Percentiles rank a stretch among this genome's conserved stretches.
These are phyloP conservation scores for Jaltomata sinuosa DNA, from an alignment of 257 asterid genomes.

Conservation along the genomic window DNA sequence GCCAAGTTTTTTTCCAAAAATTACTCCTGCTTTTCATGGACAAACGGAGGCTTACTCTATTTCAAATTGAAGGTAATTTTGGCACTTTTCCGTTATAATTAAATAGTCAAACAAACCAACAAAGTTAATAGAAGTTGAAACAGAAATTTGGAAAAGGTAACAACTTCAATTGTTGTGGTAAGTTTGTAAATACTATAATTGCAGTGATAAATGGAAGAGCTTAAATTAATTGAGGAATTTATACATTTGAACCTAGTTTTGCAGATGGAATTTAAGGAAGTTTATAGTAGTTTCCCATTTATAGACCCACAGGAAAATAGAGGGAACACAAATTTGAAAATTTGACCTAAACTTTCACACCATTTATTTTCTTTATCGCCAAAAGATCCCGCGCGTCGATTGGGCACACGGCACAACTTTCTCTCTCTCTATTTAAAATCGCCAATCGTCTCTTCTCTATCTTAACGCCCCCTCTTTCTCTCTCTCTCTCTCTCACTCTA, in stretches of 20 bases:
- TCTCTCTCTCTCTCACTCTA: background rate
- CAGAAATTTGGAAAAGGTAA: too few species aligned
- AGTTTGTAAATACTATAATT: too few species aligned
- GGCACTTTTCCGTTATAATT: too few species aligned
- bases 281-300: background rate
- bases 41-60: too few species aligned
- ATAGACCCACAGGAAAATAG: background rate
- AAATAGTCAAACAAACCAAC: too few species aligned
- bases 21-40: too few species aligned
- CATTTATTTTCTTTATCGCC: background rate
- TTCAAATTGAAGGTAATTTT: too few species aligned
- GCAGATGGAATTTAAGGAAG: background rate
- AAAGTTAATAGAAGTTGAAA: too few species aligned
- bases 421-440: background rate
- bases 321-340: constrained; percentile 2
- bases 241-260: too few species aligned
- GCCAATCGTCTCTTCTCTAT: background rate
- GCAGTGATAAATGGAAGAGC: background rate
- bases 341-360: background rate
- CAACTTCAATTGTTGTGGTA: too few species aligned
- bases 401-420: background rate
- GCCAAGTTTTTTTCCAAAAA: too few species aligned
- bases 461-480: background rate
- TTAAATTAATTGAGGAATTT: background rate
- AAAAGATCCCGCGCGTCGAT: background rate